Evolutionary conservation across 1,284 basidiomycete genomes (phyloP), one percentile per base, ranked within the genome.

Genomic region (Ceratobasidium sp.): DNA sequence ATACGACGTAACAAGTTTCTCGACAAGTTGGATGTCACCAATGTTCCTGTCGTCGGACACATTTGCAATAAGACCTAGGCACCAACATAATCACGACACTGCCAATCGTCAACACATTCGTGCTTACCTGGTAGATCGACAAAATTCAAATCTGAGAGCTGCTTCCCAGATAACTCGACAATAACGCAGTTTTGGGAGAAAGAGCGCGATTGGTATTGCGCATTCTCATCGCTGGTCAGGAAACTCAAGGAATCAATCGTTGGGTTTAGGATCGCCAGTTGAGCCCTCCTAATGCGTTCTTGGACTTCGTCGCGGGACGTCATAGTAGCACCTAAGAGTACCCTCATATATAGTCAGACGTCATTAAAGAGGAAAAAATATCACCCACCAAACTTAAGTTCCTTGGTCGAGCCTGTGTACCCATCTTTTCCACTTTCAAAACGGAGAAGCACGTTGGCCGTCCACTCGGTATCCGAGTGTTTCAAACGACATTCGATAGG

Each of bases 101-200:
- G 19, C 9, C 5, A 40, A 32, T 37, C 29, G 13, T 22, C 5
- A n/a, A n/a, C 40, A 6, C n/a, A 25, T 13, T 11, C 19, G 2
- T 44, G 22, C 70, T 25, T 77, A 91, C 91, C 90, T n/a, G 91
- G 91, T 0, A 92, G 83, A 81, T 92, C 92, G 11, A 87, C 84
- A 62, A 95, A 94, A 0, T 92, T 91, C 0, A 95, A 85, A 78
- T 95, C 92, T 0, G 90, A 88, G 0, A 95, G 86, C 19, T 90
- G 89, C 0, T 87, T 86, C 0, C 92, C 92, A 49, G 86, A 88
- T 69, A 95, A 90, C 70, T 92, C 87, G 19, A 94, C 80, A 0
- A 88, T 90, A 25, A 94, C 88, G 46, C 85, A 88, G 78, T 92
- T 91, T 1, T 82, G 86, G 0, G 92, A 92, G 80, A 93, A 94